Evolutionary conservation across 371 early-diverging fungal genomes (phyloP), one percentile per base, ranked within the genome.

Genomic region (Mucor velutinosus): DNA sequence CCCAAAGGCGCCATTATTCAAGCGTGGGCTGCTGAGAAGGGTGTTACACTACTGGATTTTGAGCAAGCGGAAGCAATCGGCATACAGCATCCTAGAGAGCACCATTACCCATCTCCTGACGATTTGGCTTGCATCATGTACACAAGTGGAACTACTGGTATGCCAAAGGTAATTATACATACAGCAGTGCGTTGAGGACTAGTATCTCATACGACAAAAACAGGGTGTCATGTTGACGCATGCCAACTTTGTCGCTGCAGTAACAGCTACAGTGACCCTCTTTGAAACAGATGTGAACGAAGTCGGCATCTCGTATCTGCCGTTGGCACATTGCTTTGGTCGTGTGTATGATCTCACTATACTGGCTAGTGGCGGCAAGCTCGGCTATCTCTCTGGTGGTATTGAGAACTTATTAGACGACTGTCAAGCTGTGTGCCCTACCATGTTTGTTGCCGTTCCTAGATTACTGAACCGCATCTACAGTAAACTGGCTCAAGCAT

Each of bases 261-360:
- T 80, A 15, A 68, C 71, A 30, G 71, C 74, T 8, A 65, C 72
- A 53, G 7, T 35, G 3, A 33, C 45, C 6, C 69, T 67, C 21
- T 67, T 85, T 62, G 53, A 66, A 58, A 66, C 65, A 35, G 60
- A 35, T 58, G 67, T 69, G 0, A 64, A 74, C 14, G 89, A 89
- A 61, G 55, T 65, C 15, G 60, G 77, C 21, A 76, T 87, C 53
- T 87, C 89, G 39, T 97, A 75, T 76, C 85, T 99, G 62, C 99
- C 99, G 6, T 80, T 97, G 57, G 96, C 99, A 5, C 99, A 98
- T 78, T 89, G 93, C 58, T 95, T 94, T 81, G 98, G 97, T 64
- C 90, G 95, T 68, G 71, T 87, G 4, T 65, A 70, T 49, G 86
- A 80, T 35, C 64, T 72, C 23, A 37, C 56, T 7, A 15, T 41